Conservation (phyloP, 768 basidiomycete genomes). For the Kwoniella sp. region DNA sequence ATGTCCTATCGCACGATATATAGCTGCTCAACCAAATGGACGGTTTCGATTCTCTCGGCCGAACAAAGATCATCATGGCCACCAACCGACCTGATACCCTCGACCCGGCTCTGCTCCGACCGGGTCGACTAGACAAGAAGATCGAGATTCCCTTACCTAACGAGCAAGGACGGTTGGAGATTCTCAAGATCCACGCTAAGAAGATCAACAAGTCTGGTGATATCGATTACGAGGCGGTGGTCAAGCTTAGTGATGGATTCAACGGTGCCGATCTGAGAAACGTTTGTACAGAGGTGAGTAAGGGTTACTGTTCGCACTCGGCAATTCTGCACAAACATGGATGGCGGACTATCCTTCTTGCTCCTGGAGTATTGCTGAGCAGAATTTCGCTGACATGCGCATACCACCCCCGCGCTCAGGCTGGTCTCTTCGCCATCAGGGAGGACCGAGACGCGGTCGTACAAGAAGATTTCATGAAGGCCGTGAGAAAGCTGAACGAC, state of each 20-base stretch:
- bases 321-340: not conserved
- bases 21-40: constrained; percentile 99
- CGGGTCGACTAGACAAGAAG: constrained; percentile 93
- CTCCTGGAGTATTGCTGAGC: not conserved
- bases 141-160: constrained; percentile 98
- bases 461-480: constrained; percentile 95
- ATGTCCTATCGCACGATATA: too few relatives aligned
- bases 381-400: too few relatives aligned
- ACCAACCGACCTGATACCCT: constrained; percentile 98
- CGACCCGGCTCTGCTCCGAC: constrained; percentile 93
- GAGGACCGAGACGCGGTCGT: constrained; percentile 91
- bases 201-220: constrained; percentile 94
- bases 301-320: not conserved
- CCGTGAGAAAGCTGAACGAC: constrained; percentile 90
- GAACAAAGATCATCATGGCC: constrained; percentile 98
- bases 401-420: constrained; percentile 18
- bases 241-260: constrained; percentile 86
- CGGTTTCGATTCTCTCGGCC: constrained; percentile 94
- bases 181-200: constrained; percentile 93
- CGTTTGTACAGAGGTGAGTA: constrained; percentile 79
- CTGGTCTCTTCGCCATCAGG: constrained; percentile 96
- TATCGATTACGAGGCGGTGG: constrained; percentile 96
- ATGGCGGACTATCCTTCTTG: not conserved
- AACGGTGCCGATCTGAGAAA: constrained; percentile 97
- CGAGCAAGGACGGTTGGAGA: constrained; percentile 92